phyloP scores from a whole-genome alignment of 768 basidiomycete genomes.

The Lentinus tigrinus region DNA sequence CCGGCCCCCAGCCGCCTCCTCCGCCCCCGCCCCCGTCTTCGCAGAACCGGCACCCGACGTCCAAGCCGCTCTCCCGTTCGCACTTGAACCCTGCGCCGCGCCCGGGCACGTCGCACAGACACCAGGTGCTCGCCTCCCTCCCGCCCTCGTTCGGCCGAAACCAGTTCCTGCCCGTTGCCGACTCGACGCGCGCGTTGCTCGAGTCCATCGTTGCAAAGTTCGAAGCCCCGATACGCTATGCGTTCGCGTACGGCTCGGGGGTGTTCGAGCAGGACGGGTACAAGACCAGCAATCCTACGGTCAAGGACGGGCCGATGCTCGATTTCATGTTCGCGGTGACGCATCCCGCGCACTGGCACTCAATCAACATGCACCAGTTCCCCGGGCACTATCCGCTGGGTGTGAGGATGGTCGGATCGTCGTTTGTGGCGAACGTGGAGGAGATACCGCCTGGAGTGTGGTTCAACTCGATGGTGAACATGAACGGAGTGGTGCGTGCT shows the following conservation, averaged over 20 bases:
- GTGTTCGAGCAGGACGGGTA: constrained; percentile 94
- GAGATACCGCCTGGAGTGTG: constrained; percentile 83
- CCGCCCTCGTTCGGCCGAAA: constrained; percentile 78
- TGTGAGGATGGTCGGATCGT: constrained; percentile 80
- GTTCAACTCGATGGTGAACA: constrained; percentile 91
- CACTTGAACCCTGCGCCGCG: constrained; percentile 46
- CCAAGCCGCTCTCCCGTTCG: constrained; percentile 31
- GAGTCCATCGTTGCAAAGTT: constrained; percentile 80
- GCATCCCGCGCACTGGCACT: constrained; percentile 91
- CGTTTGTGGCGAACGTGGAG: constrained; percentile 78
- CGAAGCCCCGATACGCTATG: constrained; percentile 91
- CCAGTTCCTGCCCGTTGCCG: constrained; percentile 76
- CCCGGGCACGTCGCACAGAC: constrained; percentile 26
- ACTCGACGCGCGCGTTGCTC: constrained; percentile 75
- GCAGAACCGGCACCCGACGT: constrained; percentile 29
- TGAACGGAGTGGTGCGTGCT: constrained; percentile 76
- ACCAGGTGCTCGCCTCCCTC: constrained; percentile 47
- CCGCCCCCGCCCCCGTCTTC: constrained; percentile 33
- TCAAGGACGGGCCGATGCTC: constrained; percentile 66
- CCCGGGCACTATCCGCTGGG: constrained; percentile 90
- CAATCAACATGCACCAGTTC: constrained; percentile 90
- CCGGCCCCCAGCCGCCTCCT: constrained; percentile 27
- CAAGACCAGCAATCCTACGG: constrained; percentile 29
- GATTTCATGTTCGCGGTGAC: constrained; percentile 98
- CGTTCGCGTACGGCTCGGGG: constrained; percentile 96